Base-by-base conservation (phyloP, 1,139 yeast species). In the Suhomyces atakaporum region DNA sequence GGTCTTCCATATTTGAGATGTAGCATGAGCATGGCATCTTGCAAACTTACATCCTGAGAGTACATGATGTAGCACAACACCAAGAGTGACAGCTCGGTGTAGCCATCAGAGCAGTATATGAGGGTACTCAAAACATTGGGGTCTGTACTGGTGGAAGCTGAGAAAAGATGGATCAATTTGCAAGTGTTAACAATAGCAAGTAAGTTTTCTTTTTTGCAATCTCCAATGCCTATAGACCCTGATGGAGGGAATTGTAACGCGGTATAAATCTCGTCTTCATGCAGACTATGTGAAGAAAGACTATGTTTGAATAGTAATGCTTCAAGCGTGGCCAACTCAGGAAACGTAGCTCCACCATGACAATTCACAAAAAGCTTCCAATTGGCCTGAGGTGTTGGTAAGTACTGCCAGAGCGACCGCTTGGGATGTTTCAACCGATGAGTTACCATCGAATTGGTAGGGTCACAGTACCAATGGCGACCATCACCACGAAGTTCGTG, bases 41-140 rank as follows among this genome's bases (percentile, higher is more conserved):
- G 75, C n/a, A 76, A 47, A 2, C 49, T 39, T 22, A 76, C 53
- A 35, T 84, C 77, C 28, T 79, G 69, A 3, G 84, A 61, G 58
- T 84, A 90, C 44, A 90, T 83, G 39, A 85, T 50, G 53, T 77
- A 89, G 43, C 89, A 78, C 29, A 88, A 64, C 0, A 81, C 77
- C 31, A 90, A 62, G 19, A 90, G 69, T 4, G 96, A 81, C 43
- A 90, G 84, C 55, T 90, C 97, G 0, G 97, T 88, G 59, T 89
- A 90, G 0, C 97, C 97, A 62, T 90, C 97, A 3, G 86, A 77
- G 54, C 96, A 89, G 55, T 82, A 84, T 11, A 89, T 67, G 43
- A 90, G 58, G 2, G 73, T 55, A 4, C 74, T 48, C 28, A 47
- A 40, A n/a, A 66, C 52, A 24, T 50, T 51, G 1, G 52, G 42